Percentiles rank a stretch among this genome's conserved stretches.
phyloP scores from a whole-genome alignment of 2,329 filamentous ascomycete genomes.

The Fusarium odoratissimum region DNA sequence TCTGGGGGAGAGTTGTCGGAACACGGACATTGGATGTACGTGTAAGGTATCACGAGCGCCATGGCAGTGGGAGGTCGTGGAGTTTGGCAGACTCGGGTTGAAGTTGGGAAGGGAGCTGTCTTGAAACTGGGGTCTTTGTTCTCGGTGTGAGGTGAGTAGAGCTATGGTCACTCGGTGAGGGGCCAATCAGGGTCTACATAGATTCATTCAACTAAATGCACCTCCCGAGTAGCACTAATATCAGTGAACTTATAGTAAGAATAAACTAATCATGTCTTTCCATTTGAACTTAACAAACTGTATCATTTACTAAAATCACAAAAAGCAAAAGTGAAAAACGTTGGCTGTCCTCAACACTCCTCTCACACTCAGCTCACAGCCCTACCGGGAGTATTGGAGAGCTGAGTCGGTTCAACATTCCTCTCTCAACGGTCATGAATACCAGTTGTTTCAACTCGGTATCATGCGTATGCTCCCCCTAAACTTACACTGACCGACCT shows the following conservation, averaged over 20 bases:
- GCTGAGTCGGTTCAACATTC: not conserved
- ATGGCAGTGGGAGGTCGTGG: slow-evolving; percentile 50
- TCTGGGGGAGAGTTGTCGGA: slow-evolving; percentile 58
- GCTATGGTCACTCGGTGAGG: slow-evolving; percentile 15
- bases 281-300: not conserved
- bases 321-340: not conserved
- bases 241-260: no score
- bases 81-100: slow-evolving; percentile 26
- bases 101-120: slow-evolving; percentile 33
- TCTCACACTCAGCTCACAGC: not conserved
- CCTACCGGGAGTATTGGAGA: not conserved
- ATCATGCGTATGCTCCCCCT: not conserved
- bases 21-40: slow-evolving; percentile 75
- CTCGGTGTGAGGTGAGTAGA: slow-evolving; percentile 30
- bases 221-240: not conserved
- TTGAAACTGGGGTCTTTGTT: slow-evolving; percentile 31
- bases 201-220: not conserved
- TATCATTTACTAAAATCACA: not conserved
- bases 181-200: slow-evolving; percentile 20
- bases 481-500: not conserved
- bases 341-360: not conserved
- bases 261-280: not conserved
- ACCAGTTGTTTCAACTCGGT: not conserved
- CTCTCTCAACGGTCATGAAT: not conserved
- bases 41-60: slow-evolving; percentile 68